These are phyloP conservation scores for Breviolum minutum DNA, from an alignment of 73 alveolate species.

Conservation along the genomic window DNA sequence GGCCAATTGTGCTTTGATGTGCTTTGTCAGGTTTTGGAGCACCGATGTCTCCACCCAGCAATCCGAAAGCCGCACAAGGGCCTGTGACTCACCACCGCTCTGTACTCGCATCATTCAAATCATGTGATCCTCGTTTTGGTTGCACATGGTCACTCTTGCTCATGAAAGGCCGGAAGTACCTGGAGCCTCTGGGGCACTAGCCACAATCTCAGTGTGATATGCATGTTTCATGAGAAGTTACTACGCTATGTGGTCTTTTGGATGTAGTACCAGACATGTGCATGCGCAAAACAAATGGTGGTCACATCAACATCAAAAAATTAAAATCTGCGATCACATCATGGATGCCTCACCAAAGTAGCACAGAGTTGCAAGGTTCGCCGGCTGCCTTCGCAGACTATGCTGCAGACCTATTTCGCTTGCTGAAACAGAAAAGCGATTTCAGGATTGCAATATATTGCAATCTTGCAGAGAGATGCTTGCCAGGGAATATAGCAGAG, in stretches of 20 bases:
- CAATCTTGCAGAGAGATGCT: too few relatives aligned
- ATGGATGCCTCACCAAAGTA: neutral
- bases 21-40: neutral
- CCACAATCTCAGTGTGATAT: neutral
- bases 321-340: too few relatives aligned
- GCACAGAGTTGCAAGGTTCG: neutral
- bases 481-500: neutral
- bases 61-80: slow-evolving; percentile 24
- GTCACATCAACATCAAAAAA: too few relatives aligned
- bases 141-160: neutral
- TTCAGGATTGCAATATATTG: too few relatives aligned
- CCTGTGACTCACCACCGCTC: neutral
- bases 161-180: neutral
- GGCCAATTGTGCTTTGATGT: neutral
- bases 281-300: neutral
- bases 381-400: slow-evolving; percentile 43
- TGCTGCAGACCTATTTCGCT: slow-evolving; percentile 9
- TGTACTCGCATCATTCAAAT: too few relatives aligned
- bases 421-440: neutral
- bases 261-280: neutral
- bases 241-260: neutral
- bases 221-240: too few relatives aligned
- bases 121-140: neutral
- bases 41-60: slow-evolving; percentile 15
- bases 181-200: neutral